Conservation (phyloP, 106 monocot genomes). For the Dendrobium catenatum region DNA sequence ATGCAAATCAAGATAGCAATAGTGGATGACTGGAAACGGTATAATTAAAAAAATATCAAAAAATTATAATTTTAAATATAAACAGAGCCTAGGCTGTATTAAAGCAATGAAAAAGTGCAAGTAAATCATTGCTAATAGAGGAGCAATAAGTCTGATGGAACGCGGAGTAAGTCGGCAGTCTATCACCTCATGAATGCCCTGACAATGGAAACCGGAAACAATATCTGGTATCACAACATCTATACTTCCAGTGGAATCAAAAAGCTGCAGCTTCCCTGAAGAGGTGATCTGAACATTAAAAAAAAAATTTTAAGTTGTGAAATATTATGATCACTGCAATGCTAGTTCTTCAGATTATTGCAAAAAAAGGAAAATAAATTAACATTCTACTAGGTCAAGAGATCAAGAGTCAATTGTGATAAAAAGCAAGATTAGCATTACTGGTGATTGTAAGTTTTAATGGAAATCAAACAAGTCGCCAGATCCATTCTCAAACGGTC, state of each 20-base stretch:
- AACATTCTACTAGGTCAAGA: neutral
- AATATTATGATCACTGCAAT: neutral
- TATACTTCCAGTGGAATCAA: slow-evolving; percentile 79
- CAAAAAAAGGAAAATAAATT: neutral
- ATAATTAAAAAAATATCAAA: neutral
- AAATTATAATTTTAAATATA: neutral
- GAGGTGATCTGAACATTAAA: slow-evolving; percentile 40
- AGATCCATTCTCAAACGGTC: neutral
- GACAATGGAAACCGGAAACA: slow-evolving; percentile 21
- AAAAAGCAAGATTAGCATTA: neutral
- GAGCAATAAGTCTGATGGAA: neutral
- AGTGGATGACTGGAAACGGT: neutral
- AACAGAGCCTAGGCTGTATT: neutral
- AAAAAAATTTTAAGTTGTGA: slow-evolving; percentile 5
- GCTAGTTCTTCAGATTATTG: neutral
- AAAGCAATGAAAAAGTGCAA: neutral
- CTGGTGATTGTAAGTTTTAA: neutral
- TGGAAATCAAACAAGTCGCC: neutral
- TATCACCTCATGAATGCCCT: slow-evolving; percentile 67
- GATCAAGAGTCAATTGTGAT: neutral
- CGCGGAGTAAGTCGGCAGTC: neutral
- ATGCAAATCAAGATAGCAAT: neutral
- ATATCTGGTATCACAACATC: slow-evolving; percentile 79
- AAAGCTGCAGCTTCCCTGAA: slow-evolving; percentile 68
- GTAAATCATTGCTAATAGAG: neutral